Evolutionary conservation across 2,329 filamentous ascomycete genomes (phyloP), one percentile per base, ranked within the genome.

Genomic region (Talaromyces sp.): DNA sequence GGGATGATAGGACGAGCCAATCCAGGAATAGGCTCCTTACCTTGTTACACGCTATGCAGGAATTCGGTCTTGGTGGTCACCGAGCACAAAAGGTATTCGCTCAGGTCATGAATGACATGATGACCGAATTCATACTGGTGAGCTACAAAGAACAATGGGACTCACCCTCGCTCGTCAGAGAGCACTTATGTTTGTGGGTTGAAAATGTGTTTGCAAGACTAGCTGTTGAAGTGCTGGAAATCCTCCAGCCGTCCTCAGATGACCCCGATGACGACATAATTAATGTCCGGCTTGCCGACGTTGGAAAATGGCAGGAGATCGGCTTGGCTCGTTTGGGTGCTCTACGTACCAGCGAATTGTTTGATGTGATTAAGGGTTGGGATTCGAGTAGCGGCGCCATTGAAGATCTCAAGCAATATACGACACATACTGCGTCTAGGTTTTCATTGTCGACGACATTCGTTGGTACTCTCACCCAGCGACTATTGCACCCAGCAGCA

Each of bases 331-430:
- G 84, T 38, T 75, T 89, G 1, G 87, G 86, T 1, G 81, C 82
- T 47, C 79, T 84, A 19, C 81, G 87, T 17, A 83, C 85, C 1
- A 80, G 81, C 34, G 82, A 86, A 65, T 76, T 89, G 0, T 89
- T 89, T 66, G 84, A 88, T 70, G 84, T 88, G 65, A 82, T 89
- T 64, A 85, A 88, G 61, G 81, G 84, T 63, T 88, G 86, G 85
- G 84, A 86, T 65, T 76, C 79, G 17, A 88, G 85, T 62, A 77
- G 79, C 65, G 86, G 86, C 13, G 86, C 85, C 1, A 82, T 89
- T 36, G 81, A 87, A 43, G 87, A 89, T 72, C 78, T 89, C 67
- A 86, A 86, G 69, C 81, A 85, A 38, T 85, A 85, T 67, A 80
- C 83, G 2, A 84, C 80, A 5, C 79, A 82, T 22, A 78, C 85